Percentiles rank a stretch among this genome's conserved stretches.
Evolutionary conservation across 2,329 filamentous ascomycete genomes (phyloP).

Genomic region (Botrytis medusae): DNA sequence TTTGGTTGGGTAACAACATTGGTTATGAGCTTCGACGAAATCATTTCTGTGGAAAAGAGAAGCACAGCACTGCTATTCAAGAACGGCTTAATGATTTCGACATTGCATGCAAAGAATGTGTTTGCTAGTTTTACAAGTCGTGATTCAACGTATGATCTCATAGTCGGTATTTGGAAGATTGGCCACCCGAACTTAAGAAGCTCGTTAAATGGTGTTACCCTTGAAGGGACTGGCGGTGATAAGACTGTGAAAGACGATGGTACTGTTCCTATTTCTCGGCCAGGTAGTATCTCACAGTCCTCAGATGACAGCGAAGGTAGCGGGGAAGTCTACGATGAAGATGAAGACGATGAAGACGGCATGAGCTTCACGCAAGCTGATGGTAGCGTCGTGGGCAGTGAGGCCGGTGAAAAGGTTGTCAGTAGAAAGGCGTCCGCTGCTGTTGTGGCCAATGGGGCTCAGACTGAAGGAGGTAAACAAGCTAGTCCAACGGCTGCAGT

Average conservation of each 20-base stretch:
- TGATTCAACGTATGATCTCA: slow-evolving; percentile 94
- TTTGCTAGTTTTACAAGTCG: slow-evolving; percentile 94
- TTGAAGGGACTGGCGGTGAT: slow-evolving; percentile 81
- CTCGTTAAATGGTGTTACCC: slow-evolving; percentile 81
- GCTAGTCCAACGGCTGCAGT: slow-evolving; percentile 45
- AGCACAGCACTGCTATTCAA: slow-evolving; percentile 94
- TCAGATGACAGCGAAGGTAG: slow-evolving; percentile 60
- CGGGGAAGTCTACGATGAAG: slow-evolving; percentile 75
- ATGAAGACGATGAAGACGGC: slow-evolving; percentile 71
- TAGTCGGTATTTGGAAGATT: slow-evolving; percentile 98
- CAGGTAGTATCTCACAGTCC: slow-evolving; percentile 55
- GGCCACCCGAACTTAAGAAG: slow-evolving; percentile 90
- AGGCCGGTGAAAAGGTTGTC: slow-evolving; percentile 60
- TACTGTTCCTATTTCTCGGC: slow-evolving; percentile 39
- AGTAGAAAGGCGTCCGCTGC: slow-evolving; percentile 71
- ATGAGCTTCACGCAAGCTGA: slow-evolving; percentile 54
- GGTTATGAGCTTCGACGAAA: slow-evolving; percentile 97
- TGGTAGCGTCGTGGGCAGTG: slow-evolving; percentile 46
- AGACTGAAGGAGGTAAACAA: slow-evolving; percentile 53
- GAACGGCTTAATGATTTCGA: slow-evolving; percentile 96
- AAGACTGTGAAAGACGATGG: slow-evolving; percentile 77
- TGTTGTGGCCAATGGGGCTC: slow-evolving; percentile 46
- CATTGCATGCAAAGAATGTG: slow-evolving; percentile 88
- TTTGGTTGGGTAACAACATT: slow-evolving; percentile 96
- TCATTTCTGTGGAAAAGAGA: slow-evolving; percentile 95